Conservation (phyloP, 495 filamentous ascomycete genomes). For the Rhizodiscina lignyota region DNA sequence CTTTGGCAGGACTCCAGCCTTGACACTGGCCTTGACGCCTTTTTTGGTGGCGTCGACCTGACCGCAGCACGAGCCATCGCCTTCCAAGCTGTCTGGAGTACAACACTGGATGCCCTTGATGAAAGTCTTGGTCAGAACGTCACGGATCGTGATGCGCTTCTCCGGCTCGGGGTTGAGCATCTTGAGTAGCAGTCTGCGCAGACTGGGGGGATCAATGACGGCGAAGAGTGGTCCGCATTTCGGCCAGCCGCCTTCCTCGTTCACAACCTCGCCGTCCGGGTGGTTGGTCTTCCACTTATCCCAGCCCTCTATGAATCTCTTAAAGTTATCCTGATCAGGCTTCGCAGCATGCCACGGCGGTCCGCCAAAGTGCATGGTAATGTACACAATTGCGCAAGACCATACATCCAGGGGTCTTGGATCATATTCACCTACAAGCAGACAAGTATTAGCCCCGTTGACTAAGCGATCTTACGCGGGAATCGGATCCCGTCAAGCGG, state of each 20-base stretch:
- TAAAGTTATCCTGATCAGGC: constrained; percentile 31
- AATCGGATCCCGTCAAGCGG: too few species aligned
- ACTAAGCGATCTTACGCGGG: too few species aligned
- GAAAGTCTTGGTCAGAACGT: constrained; percentile 43
- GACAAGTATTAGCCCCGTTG: too few species aligned
- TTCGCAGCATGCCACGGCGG: constrained; percentile 46
- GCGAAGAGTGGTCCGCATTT: constrained; percentile 26
- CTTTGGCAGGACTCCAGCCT: constrained; percentile 7
- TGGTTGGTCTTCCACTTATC: constrained; percentile 37
- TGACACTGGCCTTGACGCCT: constrained; percentile 4
- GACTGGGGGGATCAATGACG: constrained; percentile 28
- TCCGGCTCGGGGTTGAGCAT: constrained; percentile 62
- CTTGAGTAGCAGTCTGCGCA: constrained; percentile 47
- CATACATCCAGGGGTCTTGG: constrained; percentile 61
- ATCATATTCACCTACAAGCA: constrained; percentile 46
- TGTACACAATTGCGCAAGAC: constrained; percentile 59
- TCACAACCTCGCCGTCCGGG: constrained; percentile 27
- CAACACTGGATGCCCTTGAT: constrained; percentile 59
- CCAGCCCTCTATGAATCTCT: constrained; percentile 44
- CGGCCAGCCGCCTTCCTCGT: constrained; percentile 27
- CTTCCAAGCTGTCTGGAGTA: constrained; percentile 20
- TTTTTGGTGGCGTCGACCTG: constrained; percentile 8
- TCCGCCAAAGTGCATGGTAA: constrained; percentile 47
- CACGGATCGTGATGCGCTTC: constrained; percentile 44
- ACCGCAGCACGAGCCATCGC: constrained; percentile 9